These are phyloP conservation scores for Allium sativum DNA, from an alignment of 106 monocot genomes.

Conservation along the genomic window DNA sequence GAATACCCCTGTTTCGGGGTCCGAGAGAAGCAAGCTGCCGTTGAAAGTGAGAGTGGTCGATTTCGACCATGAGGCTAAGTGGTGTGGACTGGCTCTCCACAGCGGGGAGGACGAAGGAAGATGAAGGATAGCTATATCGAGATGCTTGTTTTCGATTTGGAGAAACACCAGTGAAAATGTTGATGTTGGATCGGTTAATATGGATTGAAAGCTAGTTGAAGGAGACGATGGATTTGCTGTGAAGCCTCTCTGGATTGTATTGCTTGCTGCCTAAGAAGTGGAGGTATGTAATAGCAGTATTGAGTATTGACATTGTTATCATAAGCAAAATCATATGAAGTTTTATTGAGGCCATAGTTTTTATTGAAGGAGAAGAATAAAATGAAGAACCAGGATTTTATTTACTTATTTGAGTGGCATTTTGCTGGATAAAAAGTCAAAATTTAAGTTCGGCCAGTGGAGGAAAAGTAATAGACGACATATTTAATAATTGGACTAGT, in stretches of 20 bases:
- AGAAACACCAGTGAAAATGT: slow-evolving; percentile 53
- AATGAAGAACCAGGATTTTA: too few relatives aligned
- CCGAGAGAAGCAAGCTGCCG: slow-evolving; percentile 39
- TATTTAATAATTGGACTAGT: too few relatives aligned
- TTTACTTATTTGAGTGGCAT: too few relatives aligned
- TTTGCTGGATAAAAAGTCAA: too few relatives aligned
- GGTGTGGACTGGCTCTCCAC: slow-evolving; percentile 33
- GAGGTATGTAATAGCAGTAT: too few relatives aligned
- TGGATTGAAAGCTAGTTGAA: slow-evolving; percentile 22
- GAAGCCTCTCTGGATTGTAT: slow-evolving; percentile 29
- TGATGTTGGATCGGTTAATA: slow-evolving; percentile 42
- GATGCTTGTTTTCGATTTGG: slow-evolving; percentile 14
- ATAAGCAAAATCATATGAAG: too few relatives aligned
- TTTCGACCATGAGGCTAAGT: slow-evolving; percentile 10
- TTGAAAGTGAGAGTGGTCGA: slow-evolving; percentile 38
- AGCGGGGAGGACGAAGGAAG: slow-evolving; percentile 35
- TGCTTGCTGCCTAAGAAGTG: too few relatives aligned
- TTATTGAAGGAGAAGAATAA: too few relatives aligned
- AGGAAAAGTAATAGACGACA: too few relatives aligned
- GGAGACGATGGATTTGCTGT: slow-evolving; percentile 7
- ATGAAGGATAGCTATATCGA: slow-evolving; percentile 56
- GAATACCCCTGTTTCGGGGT: slow-evolving; percentile 8
- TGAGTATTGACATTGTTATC: too few relatives aligned
- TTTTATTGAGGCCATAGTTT: too few relatives aligned
- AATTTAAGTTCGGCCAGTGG: too few relatives aligned